These are phyloP conservation scores for Penicillium sclerotiorum DNA, from an alignment of 2,329 filamentous ascomycete species.

Conservation along the genomic window DNA sequence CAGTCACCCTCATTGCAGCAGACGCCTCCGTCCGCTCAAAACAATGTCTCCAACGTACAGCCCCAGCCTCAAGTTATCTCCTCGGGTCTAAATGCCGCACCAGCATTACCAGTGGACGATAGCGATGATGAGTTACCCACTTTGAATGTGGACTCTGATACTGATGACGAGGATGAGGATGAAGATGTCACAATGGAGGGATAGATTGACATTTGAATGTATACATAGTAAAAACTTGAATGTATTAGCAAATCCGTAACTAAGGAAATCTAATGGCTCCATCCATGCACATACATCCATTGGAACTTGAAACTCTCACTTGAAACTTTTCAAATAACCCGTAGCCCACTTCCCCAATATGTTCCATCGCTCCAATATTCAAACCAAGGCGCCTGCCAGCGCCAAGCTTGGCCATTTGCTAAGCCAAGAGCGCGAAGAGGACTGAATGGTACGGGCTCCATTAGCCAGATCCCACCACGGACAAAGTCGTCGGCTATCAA, in stretches of 20 bases:
- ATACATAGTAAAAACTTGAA: not conserved
- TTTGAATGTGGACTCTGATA: constrained; percentile 51
- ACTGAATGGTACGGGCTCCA: constrained; percentile 80
- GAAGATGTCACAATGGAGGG: constrained; percentile 32
- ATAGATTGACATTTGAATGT: constrained; percentile 6
- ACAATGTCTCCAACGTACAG: constrained; percentile 11
- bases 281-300: no score
- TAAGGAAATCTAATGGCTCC: no score
- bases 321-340: constrained; percentile 36
- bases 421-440: constrained; percentile 67
- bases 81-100: constrained; percentile 14
- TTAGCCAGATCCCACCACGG: constrained; percentile 73
- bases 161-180: constrained; percentile 48
- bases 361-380: constrained; percentile 61
- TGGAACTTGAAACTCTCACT: no score
- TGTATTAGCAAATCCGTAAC: no score
- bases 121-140: constrained; percentile 55
- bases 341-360: constrained; percentile 65
- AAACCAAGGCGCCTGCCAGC: constrained; percentile 62
- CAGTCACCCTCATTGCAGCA: not conserved
- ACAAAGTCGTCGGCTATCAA: constrained; percentile 77
- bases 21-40: constrained; percentile 8
- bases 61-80: constrained; percentile 11
- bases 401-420: constrained; percentile 64
- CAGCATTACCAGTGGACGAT: constrained; percentile 33